Base-by-base conservation (phyloP, 768 basidiomycete genomes). In the Suillus alpinus region DNA sequence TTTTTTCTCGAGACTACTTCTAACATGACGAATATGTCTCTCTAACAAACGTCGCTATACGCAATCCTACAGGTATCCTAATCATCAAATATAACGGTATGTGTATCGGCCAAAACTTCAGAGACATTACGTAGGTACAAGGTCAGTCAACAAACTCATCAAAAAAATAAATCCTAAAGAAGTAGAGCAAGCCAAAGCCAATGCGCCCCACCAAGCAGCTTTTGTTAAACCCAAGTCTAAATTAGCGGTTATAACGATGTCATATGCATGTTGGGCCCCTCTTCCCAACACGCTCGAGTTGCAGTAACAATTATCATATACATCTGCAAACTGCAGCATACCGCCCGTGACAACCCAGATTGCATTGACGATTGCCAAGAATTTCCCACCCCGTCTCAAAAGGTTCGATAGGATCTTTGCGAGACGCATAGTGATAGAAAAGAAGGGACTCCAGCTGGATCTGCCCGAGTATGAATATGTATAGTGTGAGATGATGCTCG, bases 161-260 rank as follows among this genome's bases (percentile, higher is more conserved):
- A 37, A 37, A 37, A 37, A 37, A 37, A 37, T 37, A 13, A 37
- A 37, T 3, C 37, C 37, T 2, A 37, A 37, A 14, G 37, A 37
- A 10, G 12, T 4, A 37, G 13, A 37, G 37, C 37, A 37, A 37
- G 12, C 69, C 3, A 80, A 66, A 9, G 58, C 63, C 0, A 77
- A 68, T 1, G 71, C 80, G 0, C 79, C 77, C 46, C 74, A 70
- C 79, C 80, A 80, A 18, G 74, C 75, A 0, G 14, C 40, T 41
- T 59, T 68, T 66, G 74, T 74, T 43, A 58, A 31, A 7, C 39
- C 23, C 6, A 76, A 23, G 51, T 77, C 78, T 4, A 47, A 59
- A 0, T 7, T 0, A 3, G 0, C 4, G 0, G 57, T 55, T 1
- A 18, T 4, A 1, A 80, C 71, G 16, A 80, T 69, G 14, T 69